A percentile compares a stretch with the other conserved stretches of the same genome.
Conservation (phyloP, 2,329 filamentous ascomycete genomes). For the Botryotinia convoluta region DNA sequence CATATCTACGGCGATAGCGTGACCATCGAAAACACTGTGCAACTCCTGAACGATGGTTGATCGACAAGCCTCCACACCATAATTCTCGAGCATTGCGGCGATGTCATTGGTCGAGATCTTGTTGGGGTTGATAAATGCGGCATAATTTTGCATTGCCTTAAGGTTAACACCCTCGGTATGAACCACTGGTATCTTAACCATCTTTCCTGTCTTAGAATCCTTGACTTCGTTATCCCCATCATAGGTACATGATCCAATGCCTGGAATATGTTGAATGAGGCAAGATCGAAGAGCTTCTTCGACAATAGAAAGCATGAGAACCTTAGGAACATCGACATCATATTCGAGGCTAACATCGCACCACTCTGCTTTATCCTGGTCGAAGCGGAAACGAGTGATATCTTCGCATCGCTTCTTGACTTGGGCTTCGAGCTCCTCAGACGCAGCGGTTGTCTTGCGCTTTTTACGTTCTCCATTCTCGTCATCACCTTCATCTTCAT, state of each 20-base stretch:
- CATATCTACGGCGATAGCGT: constrained; percentile 89
- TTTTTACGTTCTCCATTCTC: constrained; percentile 28
- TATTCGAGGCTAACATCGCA: constrained; percentile 85
- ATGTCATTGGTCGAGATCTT: constrained; percentile 91
- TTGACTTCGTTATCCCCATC: constrained; percentile 57
- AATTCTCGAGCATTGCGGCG: constrained; percentile 75
- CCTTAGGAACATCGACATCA: constrained; percentile 75
- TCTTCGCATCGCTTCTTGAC: constrained; percentile 63
- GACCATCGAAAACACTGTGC: constrained; percentile 77
- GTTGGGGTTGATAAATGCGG: constrained; percentile 82
- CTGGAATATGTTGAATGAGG: constrained; percentile 81
- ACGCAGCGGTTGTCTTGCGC: constrained; percentile 28
- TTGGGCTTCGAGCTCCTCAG: constrained; percentile 54
- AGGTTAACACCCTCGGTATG: constrained; percentile 86
- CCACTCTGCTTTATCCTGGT: constrained; percentile 68
- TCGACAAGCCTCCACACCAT: constrained; percentile 91
- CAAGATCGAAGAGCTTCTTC: constrained; percentile 75
- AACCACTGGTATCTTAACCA: constrained; percentile 55
- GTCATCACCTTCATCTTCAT: constrained; percentile 41
- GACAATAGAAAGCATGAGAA: constrained; percentile 88
- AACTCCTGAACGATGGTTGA: constrained; percentile 85
- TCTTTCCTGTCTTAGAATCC: constrained; percentile 48
- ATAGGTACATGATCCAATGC: constrained; percentile 69
- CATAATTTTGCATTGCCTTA: constrained; percentile 83
- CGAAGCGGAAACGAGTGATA: constrained; percentile 75